Percentiles rank a stretch among this genome's conserved stretches.
These are phyloP conservation scores for Lactifluus rugatus DNA, from an alignment of 768 basidiomycete genomes.

Conservation along the genomic window DNA sequence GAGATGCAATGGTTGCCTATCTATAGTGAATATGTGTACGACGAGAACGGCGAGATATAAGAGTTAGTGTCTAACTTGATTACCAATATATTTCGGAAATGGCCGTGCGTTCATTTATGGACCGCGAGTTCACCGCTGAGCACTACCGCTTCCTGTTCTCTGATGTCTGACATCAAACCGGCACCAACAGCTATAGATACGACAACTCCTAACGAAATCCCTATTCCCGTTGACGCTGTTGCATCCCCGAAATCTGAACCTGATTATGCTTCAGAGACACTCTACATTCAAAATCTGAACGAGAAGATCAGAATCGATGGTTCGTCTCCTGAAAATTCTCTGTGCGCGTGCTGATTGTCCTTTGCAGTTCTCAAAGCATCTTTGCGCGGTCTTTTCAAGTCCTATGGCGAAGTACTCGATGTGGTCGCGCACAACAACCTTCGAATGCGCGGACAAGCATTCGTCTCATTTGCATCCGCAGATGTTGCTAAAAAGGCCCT, in stretches of 20 bases:
- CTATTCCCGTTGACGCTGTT: conserved; percentile 16
- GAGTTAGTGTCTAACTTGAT: not conserved
- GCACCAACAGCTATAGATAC: conserved; percentile 2
- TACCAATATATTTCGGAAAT: conserved; percentile 5
- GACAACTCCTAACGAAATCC: conserved; percentile 3
- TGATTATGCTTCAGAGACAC: conserved; percentile 64
- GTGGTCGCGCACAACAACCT: conserved; percentile 94
- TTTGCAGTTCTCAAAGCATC: conserved; percentile 76
- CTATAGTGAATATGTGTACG: conserved; percentile 57
- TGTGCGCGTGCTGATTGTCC: conserved; percentile 12
- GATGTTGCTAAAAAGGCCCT: conserved; percentile 81
- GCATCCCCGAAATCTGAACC: conserved; percentile 25
- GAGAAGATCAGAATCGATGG: conserved; percentile 84
- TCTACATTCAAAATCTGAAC: conserved; percentile 95
- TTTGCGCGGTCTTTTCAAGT: conserved; percentile 80
- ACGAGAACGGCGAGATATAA: conserved; percentile 39
- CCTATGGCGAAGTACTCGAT: conserved; percentile 87
- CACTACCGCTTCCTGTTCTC: not conserved
- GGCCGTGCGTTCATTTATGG: not conserved
- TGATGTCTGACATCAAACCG: conserved; percentile 10
- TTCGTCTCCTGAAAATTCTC: conserved; percentile 23
- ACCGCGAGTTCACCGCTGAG: not conserved
- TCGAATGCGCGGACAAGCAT: conserved; percentile 97
- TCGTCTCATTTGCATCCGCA: conserved; percentile 79
- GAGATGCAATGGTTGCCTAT: conserved; percentile 53